Base-by-base conservation (phyloP, 495 filamentous ascomycete species). In the Aspergillus ellipticus region DNA sequence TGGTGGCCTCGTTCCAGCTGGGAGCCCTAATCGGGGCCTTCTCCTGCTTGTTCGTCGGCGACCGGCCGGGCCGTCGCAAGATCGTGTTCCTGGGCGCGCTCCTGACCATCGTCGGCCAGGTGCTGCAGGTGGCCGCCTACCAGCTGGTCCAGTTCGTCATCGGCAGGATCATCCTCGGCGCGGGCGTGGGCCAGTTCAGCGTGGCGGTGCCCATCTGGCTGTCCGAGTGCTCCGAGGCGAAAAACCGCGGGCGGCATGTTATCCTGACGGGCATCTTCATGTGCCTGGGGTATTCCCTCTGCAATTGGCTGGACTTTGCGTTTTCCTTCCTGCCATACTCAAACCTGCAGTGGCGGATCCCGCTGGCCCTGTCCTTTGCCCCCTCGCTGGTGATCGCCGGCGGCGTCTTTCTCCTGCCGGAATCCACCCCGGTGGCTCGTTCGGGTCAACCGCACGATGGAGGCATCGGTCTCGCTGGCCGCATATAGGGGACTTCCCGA, bases 261-360 rank as follows among this genome's bases (percentile, higher is more conserved):
- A 64, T 81, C 19, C 62, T 76, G 3, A 74, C 78, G 31, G 75
- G 77, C 10, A 66, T 79, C 11, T 79, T 70, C 63, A 81, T 79
- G 60, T 84, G 81, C 55, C 74, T 84, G 46, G 85, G 82, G 42
- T 82, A 85, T 31, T 76, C 81, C 1, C 74, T 86, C 13, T 82
- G 80, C 13, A 85, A 85, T 56, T 88, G 84, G 84, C 76, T 88
- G n/a, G 81, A 83, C 58, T 88, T 80, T 52, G 79, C 74, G 17
- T 53, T 76, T 13, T 78, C 60, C 60, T 76, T 72, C 47, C 59
- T 72, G 0, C 45, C 51, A 5, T 51, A 60, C 19, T 75, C 76
- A 0, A 60, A 63, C 13, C 58, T 74, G 10, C 69, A 74, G n/a
- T 84, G 81, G 81, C 70, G 82, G 15, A 64, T 83, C 10, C 71